These are phyloP conservation scores for Phytophthora kernoviae DNA, from an alignment of 352 stramenopile species.

Conservation along the genomic window DNA sequence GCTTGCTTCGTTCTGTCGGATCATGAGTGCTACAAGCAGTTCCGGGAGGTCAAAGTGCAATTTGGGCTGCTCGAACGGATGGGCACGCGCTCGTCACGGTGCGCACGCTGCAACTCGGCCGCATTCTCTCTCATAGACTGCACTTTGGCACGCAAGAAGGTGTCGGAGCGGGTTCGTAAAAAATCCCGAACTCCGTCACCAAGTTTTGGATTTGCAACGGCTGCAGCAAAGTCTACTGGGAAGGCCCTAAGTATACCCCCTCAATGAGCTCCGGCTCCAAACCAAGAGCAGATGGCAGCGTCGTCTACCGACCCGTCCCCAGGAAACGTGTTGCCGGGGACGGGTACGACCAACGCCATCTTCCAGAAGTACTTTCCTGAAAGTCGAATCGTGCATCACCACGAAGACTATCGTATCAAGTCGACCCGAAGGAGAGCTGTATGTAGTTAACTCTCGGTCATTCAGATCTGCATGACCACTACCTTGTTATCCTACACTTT, in stretches of 20 bases:
- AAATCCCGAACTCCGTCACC: slow-evolving; percentile 38
- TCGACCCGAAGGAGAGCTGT: no score
- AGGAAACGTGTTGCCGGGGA: slow-evolving; percentile 13
- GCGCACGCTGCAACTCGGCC: slow-evolving; percentile 54
- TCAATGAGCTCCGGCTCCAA: slow-evolving; percentile 3
- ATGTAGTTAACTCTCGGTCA: no score
- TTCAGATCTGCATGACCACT: no score
- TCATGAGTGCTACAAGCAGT: slow-evolving; percentile 58
- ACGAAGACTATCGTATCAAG: no score
- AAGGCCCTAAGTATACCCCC: slow-evolving; percentile 72
- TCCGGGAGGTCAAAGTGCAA: slow-evolving; percentile 61
- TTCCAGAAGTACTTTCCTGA: slow-evolving; percentile 11
- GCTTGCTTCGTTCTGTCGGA: slow-evolving; percentile 61
- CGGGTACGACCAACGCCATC: slow-evolving; percentile 15
- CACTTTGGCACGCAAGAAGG: slow-evolving; percentile 27
- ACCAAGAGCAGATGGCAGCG: slow-evolving; percentile 9
- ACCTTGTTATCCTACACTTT: no score
- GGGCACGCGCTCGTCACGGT: slow-evolving; percentile 45
- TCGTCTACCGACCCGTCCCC: slow-evolving; percentile 30
- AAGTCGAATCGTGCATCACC: no score
- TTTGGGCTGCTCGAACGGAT: slow-evolving; percentile 47
- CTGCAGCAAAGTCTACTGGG: slow-evolving; percentile 77
- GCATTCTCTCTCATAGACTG: slow-evolving; percentile 39
- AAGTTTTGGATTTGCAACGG: slow-evolving; percentile 55
- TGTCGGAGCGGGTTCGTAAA: slow-evolving; percentile 27